Base-by-base conservation (phyloP, 805 yeast genomes). In the Blastobotrys mokoenaii region DNA sequence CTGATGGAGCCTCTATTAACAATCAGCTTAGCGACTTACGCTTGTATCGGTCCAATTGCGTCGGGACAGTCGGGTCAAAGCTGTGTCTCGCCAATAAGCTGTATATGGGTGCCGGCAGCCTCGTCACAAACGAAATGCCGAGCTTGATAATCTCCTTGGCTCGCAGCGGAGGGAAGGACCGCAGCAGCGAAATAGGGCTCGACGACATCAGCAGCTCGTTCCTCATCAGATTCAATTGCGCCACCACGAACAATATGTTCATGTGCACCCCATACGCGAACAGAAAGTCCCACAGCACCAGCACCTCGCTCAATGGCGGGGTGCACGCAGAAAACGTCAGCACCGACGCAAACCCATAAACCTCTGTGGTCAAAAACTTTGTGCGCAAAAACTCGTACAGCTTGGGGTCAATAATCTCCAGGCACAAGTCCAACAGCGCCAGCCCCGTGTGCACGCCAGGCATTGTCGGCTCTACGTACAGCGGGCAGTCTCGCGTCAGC, bases 221-320 rank as follows among this genome's bases (percentile, higher is more conserved):
- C 46, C 96, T 68, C 48, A 83, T 80, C 36, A 82, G 68, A 3
- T 84, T 78, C 17, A 88, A 65, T 59, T 85, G 95, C 1, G 96
- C 90, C 7, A 87, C 85, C 2, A 88, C 77, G 53, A 87, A 83
- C 33, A 89, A 67, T 25, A 89, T 74, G 63, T 89, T 88, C 80
- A 87, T 73, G 57, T 89, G 96, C 15, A 84, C 77, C 0, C 97
- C 97, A 56, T 85, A 88, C 2, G 96, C 95, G 63, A 88, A 83
- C 54, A 87, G 65, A 52, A 88, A 84, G 61, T 88, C 97, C 97
- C 97, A 88, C 14, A 88, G 69, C 47, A 79, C 75, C 33, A 88
- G 64, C 1, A 84, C 84, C 51, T 88, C 86, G 29, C 69, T 66
- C 38, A 89, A 67, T 0, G 96, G 89, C 8, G 94, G 95, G 4